Conservation (phyloP, 192 early-diverging fungal genomes). For the Podila clonocystis region DNA sequence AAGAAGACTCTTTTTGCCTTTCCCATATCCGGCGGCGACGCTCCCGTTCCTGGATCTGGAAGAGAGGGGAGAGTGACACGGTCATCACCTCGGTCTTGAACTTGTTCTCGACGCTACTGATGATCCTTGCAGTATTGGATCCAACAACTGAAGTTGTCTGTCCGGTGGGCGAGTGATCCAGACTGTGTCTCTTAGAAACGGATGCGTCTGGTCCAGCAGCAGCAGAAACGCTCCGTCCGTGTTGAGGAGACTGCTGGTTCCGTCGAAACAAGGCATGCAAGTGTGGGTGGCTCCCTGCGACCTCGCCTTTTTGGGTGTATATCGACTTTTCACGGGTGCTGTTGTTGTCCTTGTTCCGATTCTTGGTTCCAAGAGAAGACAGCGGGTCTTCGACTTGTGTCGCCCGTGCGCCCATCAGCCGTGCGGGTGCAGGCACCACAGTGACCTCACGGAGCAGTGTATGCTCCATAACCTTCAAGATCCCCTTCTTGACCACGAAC, state of each 20-base stretch:
- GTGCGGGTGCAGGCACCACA: not conserved
- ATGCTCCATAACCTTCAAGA: constrained; percentile 36
- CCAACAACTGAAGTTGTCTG: not conserved
- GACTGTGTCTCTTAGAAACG: constrained; percentile 32
- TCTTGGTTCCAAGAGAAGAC: not conserved
- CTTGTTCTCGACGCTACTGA: constrained; percentile 36
- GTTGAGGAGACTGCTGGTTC: not conserved
- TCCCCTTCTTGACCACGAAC: constrained; percentile 44
- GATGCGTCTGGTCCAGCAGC: constrained; percentile 1
- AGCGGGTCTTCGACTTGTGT: too few relatives aligned
- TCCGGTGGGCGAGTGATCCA: constrained; percentile 13
- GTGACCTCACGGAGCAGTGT: constrained; percentile 34
- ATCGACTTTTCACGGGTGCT: not conserved
- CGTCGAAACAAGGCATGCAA: constrained; percentile 8
- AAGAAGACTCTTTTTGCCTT: too few relatives aligned
- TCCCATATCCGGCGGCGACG: constrained; percentile 5
- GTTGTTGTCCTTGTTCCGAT: not conserved
- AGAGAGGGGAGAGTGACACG: constrained; percentile 6
- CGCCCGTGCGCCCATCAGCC: not conserved
- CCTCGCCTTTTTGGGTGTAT: not conserved
- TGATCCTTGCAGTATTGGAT: constrained; percentile 9
- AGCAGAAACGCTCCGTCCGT: not conserved
- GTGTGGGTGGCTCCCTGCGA: constrained; percentile 28
- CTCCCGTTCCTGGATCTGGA: constrained; percentile 19
- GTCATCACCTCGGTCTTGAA: constrained; percentile 35